Percentiles rank a stretch among this genome's conserved stretches.
Evolutionary conservation across 2,329 filamentous ascomycete genomes (phyloP).

Genomic region (Ceratocystis colombiana): DNA sequence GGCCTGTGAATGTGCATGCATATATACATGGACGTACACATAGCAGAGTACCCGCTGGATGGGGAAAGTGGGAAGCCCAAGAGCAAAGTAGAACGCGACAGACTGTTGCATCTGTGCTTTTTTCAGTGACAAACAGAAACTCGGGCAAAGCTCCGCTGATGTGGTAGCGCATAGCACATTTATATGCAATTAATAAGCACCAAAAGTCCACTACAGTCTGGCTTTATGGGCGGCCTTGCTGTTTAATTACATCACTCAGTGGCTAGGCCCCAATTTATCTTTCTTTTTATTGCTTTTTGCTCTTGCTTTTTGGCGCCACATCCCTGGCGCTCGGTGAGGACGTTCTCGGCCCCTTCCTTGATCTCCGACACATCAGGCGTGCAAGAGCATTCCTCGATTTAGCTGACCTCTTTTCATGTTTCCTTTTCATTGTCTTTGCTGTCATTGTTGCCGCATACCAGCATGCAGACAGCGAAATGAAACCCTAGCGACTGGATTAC

Average conservation of each 20-base stretch:
- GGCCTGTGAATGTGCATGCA: not conserved
- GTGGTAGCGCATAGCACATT: not conserved
- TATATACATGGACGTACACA: not conserved
- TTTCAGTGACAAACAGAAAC: not conserved
- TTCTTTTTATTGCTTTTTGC: not conserved
- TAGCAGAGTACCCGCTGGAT: no score
- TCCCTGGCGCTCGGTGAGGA: not conserved
- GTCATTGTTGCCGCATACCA: no score
- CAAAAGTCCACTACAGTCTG: not conserved
- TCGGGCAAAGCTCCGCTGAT: not conserved
- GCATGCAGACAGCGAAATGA: not conserved
- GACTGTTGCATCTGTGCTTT: not conserved
- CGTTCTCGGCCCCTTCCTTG: constrained; percentile 3
- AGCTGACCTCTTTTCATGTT: no score
- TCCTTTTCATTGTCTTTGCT: no score
- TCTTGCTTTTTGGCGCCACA: not conserved
- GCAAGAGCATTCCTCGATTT: not conserved
- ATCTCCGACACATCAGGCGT: not conserved
- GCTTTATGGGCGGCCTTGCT: not conserved
- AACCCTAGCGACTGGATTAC: not conserved
- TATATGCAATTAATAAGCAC: not conserved
- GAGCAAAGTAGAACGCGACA: no score
- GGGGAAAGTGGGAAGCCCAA: no score
- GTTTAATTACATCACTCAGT: not conserved
- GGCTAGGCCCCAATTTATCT: not conserved